Evolutionary conservation across 495 filamentous ascomycete species (phyloP).

Genomic region (Cenococcum geophilum): DNA sequence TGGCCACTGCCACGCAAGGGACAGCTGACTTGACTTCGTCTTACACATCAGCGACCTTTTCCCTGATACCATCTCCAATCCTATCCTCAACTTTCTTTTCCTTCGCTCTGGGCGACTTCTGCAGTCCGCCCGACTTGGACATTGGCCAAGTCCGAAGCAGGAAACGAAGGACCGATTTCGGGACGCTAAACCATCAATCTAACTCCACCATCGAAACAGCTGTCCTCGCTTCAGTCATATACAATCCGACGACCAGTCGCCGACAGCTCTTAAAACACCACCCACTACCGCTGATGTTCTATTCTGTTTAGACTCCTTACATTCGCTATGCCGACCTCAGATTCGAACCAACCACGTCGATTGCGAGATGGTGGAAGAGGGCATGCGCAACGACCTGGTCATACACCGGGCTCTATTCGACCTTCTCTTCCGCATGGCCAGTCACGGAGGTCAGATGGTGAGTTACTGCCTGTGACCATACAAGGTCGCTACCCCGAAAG

Average conservation of each 20-base stretch:
- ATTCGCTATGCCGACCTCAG: neutral
- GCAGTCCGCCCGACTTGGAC: neutral
- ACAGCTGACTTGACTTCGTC: neutral
- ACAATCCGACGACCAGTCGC: neutral
- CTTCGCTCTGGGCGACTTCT: neutral
- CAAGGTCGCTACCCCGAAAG: neutral
- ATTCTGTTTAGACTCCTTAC: neutral
- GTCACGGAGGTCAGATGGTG: slow-evolving; percentile 2
- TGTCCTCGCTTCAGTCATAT: neutral
- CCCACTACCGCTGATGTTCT: neutral
- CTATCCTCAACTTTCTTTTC: neutral
- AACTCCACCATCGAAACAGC: neutral
- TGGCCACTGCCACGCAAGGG: neutral
- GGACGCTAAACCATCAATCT: neutral
- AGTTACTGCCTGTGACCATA: neutral
- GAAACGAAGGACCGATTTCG: neutral
- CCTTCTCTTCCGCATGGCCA: neutral
- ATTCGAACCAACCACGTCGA: neutral
- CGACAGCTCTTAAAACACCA: neutral
- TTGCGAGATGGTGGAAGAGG: neutral
- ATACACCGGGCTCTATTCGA: neutral
- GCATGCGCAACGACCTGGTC: neutral
- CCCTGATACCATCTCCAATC: neutral
- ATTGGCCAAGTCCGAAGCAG: neutral
- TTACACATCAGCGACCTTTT: neutral